Evolutionary conservation across 345 rosid species (phyloP).

Genomic region (Lumnitzera racemosa): DNA sequence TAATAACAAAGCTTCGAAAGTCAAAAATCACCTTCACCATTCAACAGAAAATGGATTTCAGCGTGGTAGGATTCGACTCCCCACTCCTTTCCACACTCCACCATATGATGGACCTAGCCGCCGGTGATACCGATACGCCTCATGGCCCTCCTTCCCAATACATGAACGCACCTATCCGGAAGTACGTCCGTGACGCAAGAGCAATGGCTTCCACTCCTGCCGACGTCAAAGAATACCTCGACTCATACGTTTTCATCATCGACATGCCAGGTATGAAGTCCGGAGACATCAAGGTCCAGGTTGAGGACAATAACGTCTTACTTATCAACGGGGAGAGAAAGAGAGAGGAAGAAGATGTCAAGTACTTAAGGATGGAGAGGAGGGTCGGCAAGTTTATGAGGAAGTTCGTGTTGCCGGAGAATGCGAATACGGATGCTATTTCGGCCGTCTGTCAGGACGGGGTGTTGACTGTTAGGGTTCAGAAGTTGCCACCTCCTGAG

Average conservation of each 20-base stretch:
- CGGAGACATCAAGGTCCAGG: constrained; percentile 61
- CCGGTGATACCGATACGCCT: constrained; percentile 5
- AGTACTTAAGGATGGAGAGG: constrained; percentile 79
- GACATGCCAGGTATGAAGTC: constrained; percentile 80
- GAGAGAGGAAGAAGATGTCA: constrained; percentile 34
- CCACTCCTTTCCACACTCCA: constrained; percentile 37
- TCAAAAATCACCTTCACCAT: no score
- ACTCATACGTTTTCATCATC: constrained; percentile 45
- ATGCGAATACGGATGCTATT: constrained; percentile 49
- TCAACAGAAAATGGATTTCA: constrained; percentile 28
- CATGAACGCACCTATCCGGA: constrained; percentile 34
- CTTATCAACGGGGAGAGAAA: constrained; percentile 58
- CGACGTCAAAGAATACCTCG: constrained; percentile 53
- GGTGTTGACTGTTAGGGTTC: constrained; percentile 60
- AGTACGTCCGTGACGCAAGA: constrained; percentile 52
- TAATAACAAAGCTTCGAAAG: no score
- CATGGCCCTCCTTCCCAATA: not conserved
- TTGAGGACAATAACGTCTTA: constrained; percentile 68
- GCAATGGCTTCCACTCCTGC: constrained; percentile 92
- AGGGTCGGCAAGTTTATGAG: constrained; percentile 67
- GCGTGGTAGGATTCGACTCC: constrained; percentile 27
- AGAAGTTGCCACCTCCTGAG: constrained; percentile 78
- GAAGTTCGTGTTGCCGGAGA: constrained; percentile 67
- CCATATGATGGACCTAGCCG: constrained; percentile 43
- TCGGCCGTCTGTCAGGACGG: constrained; percentile 70